Evolutionary conservation across 257 asterid genomes (phyloP).

Genomic region (Scutellaria galericulata): DNA sequence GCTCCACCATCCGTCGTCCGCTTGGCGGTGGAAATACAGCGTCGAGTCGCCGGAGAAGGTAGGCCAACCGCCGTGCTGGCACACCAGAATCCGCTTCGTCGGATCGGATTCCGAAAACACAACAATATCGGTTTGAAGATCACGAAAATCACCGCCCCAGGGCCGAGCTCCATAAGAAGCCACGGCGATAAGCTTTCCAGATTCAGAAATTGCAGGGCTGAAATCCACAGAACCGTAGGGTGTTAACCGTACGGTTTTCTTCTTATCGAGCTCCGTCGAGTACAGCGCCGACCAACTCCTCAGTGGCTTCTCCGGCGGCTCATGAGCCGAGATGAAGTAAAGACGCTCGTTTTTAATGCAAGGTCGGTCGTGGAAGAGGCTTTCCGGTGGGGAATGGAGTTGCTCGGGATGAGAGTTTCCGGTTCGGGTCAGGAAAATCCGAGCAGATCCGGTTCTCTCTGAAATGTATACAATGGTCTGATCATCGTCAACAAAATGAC

Average conservation of each 20-base stretch:
- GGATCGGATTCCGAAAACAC: constrained; percentile 60
- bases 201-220: constrained; percentile 69
- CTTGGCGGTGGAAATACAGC: constrained; percentile 69
- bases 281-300: constrained; percentile 74
- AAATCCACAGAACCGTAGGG: constrained; percentile 66
- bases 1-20: constrained; percentile 97
- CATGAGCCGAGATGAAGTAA: constrained; percentile 72
- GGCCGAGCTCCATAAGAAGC: constrained; percentile 63
- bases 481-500: constrained; percentile 57
- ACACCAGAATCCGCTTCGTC: constrained; percentile 43
- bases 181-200: constrained; percentile 72
- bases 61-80: constrained; percentile 84
- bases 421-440: constrained; percentile 47
- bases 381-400: constrained; percentile 45
- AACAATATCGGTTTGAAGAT: constrained; percentile 65
- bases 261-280: constrained; percentile 34
- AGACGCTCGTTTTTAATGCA: constrained; percentile 45
- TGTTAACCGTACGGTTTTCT: constrained; percentile 48
- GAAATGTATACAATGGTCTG: constrained; percentile 57
- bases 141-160: constrained; percentile 75
- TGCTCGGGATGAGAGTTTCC: constrained; percentile 35
- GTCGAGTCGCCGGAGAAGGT: constrained; percentile 69
- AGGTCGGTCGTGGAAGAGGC: constrained; percentile 80
- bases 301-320: constrained; percentile 51
- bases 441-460: constrained; percentile 68